phyloP scores from a whole-genome alignment of 2,329 filamentous ascomycete species.

The Stemphylium beticola region DNA sequence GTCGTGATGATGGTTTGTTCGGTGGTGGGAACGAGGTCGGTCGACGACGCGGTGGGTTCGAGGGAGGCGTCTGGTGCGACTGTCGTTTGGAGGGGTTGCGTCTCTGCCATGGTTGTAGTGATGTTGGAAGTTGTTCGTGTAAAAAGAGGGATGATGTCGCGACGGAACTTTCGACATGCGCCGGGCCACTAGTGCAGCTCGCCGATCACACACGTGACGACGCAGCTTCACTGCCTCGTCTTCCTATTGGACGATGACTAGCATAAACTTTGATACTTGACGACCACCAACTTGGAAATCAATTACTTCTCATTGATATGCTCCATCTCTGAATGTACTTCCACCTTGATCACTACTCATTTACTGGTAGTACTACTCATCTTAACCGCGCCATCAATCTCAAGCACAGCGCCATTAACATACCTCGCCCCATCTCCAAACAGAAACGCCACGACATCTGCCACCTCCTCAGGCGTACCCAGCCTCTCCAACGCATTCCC shows the following conservation, averaged over 20 bases:
- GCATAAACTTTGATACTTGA: neutral
- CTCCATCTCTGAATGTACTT: too few relatives aligned
- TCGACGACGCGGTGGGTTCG: slow-evolving; percentile 29
- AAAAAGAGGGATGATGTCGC: slow-evolving; percentile 10
- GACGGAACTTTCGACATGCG: slow-evolving; percentile 24
- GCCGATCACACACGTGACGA: slow-evolving; percentile 52
- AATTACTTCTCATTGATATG: too few relatives aligned
- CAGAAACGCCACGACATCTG: slow-evolving; percentile 58
- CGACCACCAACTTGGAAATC: too few relatives aligned
- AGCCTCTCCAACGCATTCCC: slow-evolving; percentile 53
- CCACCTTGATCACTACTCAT: too few relatives aligned
- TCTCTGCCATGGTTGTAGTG: slow-evolving; percentile 32
- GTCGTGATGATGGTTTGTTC: slow-evolving; percentile 44
- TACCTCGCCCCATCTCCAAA: slow-evolving; percentile 55
- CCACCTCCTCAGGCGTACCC: slow-evolving; percentile 56
- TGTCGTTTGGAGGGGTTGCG: slow-evolving; percentile 26
- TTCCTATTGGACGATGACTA: neutral
- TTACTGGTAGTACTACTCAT: slow-evolving; percentile 37
- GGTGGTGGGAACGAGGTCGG: slow-evolving; percentile 32
- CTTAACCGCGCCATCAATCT: slow-evolving; percentile 55
- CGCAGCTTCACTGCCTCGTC: slow-evolving; percentile 38
- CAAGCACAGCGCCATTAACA: slow-evolving; percentile 57
- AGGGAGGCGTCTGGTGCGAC: slow-evolving; percentile 30
- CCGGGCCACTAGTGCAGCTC: slow-evolving; percentile 15
- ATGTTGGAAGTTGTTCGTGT: neutral